These are phyloP conservation scores for Candida albicans DNA, from an alignment of 1,139 yeast genomes.

Conservation along the genomic window DNA sequence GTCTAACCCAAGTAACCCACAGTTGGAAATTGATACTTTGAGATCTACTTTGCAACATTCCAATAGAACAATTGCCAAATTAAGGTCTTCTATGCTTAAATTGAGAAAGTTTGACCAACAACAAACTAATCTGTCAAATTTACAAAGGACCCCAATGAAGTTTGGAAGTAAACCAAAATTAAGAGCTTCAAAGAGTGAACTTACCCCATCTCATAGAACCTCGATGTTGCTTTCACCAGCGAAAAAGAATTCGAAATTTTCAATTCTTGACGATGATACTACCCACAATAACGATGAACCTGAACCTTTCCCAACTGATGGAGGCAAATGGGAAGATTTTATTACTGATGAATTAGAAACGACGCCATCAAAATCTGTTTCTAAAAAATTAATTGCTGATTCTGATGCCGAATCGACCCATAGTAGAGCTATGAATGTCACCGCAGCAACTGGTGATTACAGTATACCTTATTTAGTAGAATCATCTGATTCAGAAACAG, in stretches of 20 bases:
- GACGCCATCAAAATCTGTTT: conserved; percentile 22
- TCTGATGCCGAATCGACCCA: conserved; percentile 24
- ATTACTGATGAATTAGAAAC: conserved; percentile 30
- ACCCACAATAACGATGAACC: conserved; percentile 5
- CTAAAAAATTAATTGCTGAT: conserved; percentile 6
- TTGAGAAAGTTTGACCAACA: conserved; percentile 24
- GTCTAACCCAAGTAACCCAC: conserved; percentile 49
- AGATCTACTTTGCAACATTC: conserved; percentile 67
- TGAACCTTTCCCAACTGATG: conserved; percentile 19
- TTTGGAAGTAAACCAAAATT: conserved; percentile 7
- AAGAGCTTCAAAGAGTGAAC: conserved; percentile 19
- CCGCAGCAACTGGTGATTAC: conserved; percentile 12
- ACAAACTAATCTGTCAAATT: conserved; percentile 13
- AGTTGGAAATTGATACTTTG: conserved; percentile 67
- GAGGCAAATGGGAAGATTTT: conserved; percentile 45
- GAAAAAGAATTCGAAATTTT: conserved; percentile 35
- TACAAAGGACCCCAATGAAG: conserved; percentile 11
- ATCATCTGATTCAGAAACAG: conserved; percentile 42
- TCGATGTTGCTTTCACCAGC: conserved; percentile 33
- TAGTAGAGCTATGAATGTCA: conserved; percentile 8
- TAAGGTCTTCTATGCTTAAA: conserved; percentile 51
- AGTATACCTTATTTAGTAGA: conserved; percentile 29
- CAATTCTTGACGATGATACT: conserved; percentile 28
- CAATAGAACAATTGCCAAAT: conserved; percentile 55
- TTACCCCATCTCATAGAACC: conserved; percentile 24